phyloP scores from a whole-genome alignment of 129 eudicot species.

The Chrysanthemum lavandulifolium region DNA sequence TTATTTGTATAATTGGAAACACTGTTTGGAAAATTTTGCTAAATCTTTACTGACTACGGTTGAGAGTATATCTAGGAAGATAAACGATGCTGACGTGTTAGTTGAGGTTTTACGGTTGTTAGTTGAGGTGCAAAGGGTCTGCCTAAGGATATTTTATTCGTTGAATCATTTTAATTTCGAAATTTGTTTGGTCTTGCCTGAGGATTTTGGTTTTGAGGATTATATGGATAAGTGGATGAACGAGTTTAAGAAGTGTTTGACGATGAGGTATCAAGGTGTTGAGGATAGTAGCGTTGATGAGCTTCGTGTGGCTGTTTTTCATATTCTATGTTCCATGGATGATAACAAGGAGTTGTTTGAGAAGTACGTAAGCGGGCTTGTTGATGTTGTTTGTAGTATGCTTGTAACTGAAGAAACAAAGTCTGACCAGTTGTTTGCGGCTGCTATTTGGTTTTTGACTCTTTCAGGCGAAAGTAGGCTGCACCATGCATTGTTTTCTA shows the following conservation, averaged over 20 bases:
- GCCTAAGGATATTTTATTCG: conserved; percentile 81
- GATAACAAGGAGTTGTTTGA: conserved; percentile 63
- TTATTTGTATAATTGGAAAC: conserved; percentile 56
- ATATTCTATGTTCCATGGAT: conserved; percentile 71
- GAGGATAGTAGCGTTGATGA: conserved; percentile 72
- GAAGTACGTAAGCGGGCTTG: conserved; percentile 65
- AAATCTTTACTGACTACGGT: conserved; percentile 58
- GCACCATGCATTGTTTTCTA: conserved; percentile 67
- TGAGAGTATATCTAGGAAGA: conserved; percentile 40
- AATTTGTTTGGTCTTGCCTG: conserved; percentile 63
- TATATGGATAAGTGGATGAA: conserved; percentile 85
- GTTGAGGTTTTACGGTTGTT: conserved; percentile 35
- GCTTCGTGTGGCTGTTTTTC: conserved; percentile 80
- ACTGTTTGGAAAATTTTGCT: conserved; percentile 80
- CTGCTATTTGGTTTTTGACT: conserved; percentile 83
- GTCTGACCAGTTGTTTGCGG: conserved; percentile 50
- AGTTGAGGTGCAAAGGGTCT: conserved; percentile 79
- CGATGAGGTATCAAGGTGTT: conserved; percentile 45
- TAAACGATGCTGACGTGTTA: conserved; percentile 47
- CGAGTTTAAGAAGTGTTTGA: conserved; percentile 65
- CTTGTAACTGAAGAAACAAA: conserved; percentile 67
- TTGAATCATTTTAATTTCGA: conserved; percentile 25
- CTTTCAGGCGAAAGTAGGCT: conserved; percentile 62
- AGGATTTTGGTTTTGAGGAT: conserved; percentile 63
- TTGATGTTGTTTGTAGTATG: conserved; percentile 70